A percentile compares a stretch with the other conserved stretches of the same genome.
Conservation (phyloP, 768 basidiomycete genomes). For the Hygrophorus pudorinus region DNA sequence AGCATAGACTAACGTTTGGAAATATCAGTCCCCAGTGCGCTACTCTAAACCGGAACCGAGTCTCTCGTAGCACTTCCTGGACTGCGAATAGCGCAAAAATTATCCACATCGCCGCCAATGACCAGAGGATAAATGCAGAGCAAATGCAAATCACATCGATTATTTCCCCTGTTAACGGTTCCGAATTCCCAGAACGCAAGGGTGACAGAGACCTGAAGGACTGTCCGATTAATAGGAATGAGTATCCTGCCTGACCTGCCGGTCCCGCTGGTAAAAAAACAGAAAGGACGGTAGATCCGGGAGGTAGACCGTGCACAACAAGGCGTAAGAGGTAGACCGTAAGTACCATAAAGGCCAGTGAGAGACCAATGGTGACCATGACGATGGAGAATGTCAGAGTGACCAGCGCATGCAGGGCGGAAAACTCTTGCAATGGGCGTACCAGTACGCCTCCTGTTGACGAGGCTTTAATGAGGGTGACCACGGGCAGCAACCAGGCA, state of each 20-base stretch:
- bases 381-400: slow-evolving; percentile 34
- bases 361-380: slow-evolving; percentile 28
- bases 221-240: slow-evolving; percentile 34
- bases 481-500: slow-evolving; percentile 55
- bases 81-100: slow-evolving; percentile 33
- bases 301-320: slow-evolving; percentile 34
- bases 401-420: slow-evolving; percentile 30
- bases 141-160: slow-evolving; percentile 35
- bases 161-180: slow-evolving; percentile 19
- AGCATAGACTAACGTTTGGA: slow-evolving; percentile 22
- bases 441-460: slow-evolving; percentile 46
- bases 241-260: slow-evolving; percentile 45
- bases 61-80: slow-evolving; percentile 20
- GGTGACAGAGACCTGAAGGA: slow-evolving; percentile 27
- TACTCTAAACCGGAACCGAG: slow-evolving; percentile 32
- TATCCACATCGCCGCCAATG: slow-evolving; percentile 45
- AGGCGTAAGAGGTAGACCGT: slow-evolving; percentile 42
- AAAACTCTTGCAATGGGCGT: slow-evolving; percentile 25
- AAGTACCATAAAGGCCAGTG: too few species aligned
- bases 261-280: slow-evolving; percentile 52
- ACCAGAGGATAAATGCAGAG: slow-evolving; percentile 39
- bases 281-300: slow-evolving; percentile 20
- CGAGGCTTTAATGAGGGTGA: slow-evolving; percentile 49
- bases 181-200: slow-evolving; percentile 11
- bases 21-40: slow-evolving; percentile 47